Conservation (phyloP, 2,329 filamentous ascomycete genomes). For the Hypoxylon sp. region DNA sequence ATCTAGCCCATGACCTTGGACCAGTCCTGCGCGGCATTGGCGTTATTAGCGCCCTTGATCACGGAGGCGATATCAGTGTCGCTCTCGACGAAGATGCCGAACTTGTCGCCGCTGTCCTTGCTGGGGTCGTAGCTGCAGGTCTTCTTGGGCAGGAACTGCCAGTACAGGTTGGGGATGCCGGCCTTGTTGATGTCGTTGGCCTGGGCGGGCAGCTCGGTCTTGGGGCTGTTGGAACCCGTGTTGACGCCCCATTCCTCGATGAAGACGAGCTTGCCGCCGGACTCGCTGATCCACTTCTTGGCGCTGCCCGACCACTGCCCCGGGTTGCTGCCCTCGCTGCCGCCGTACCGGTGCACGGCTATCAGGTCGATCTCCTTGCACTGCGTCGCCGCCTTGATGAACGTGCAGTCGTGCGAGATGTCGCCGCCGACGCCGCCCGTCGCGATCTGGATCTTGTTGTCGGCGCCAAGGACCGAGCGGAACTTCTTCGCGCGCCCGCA, state of each 20-base stretch:
- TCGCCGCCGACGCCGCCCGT: slow-evolving; percentile 55
- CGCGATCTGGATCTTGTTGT: slow-evolving; percentile 52
- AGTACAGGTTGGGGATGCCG: slow-evolving; percentile 54
- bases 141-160: slow-evolving; percentile 52
- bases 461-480: slow-evolving; percentile 47
- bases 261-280: slow-evolving; percentile 52
- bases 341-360: slow-evolving; percentile 51
- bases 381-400: slow-evolving; percentile 47
- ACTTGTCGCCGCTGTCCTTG: slow-evolving; percentile 45
- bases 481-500: slow-evolving; percentile 53
- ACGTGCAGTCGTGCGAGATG: slow-evolving; percentile 52
- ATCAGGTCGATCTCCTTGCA: slow-evolving; percentile 52
- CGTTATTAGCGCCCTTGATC: slow-evolving; percentile 39
- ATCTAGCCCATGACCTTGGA: slow-evolving; percentile 33
- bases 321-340: slow-evolving; percentile 37
- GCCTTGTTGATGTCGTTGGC: slow-evolving; percentile 51
- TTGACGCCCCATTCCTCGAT: slow-evolving; percentile 60
- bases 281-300: slow-evolving; percentile 46
- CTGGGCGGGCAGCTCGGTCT: slow-evolving; percentile 49
- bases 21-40: slow-evolving; percentile 43
- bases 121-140: slow-evolving; percentile 47
- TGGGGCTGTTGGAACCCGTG: slow-evolving; percentile 59
- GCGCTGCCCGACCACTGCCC: slow-evolving; percentile 48
- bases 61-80: slow-evolving; percentile 40
- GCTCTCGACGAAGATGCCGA: slow-evolving; percentile 46